These are phyloP conservation scores for Pseudomassariella vexata DNA, from an alignment of 2,329 filamentous ascomycete genomes.

Conservation along the genomic window DNA sequence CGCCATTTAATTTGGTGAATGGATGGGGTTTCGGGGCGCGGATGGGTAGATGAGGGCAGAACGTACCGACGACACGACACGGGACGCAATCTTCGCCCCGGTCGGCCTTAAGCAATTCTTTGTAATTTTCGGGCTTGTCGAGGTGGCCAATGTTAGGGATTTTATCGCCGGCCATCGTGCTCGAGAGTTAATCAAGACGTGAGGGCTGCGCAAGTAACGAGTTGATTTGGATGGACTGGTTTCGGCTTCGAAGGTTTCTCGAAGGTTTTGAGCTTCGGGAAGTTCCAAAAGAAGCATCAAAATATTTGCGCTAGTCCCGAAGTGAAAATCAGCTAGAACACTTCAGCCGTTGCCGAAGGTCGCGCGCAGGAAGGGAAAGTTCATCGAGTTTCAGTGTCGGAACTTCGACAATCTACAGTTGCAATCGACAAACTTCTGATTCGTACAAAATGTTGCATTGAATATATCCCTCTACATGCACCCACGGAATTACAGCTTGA, in stretches of 20 bases:
- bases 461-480: too few relatives aligned
- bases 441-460: too few relatives aligned
- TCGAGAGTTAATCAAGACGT: constrained; percentile 1
- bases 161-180: constrained; percentile 39
- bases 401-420: too few relatives aligned
- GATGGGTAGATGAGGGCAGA: neutral
- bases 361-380: too few relatives aligned
- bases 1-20: neutral
- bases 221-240: neutral
- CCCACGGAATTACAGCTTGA: constrained; percentile 65
- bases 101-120: constrained; percentile 52
- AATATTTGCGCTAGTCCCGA: too few relatives aligned
- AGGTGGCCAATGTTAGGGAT: constrained; percentile 46
- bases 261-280: too few relatives aligned
- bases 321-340: too few relatives aligned
- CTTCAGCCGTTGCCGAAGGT: too few relatives aligned
- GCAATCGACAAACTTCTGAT: too few relatives aligned
- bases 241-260: neutral
- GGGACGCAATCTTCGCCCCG: constrained; percentile 61
- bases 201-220: constrained; percentile 4
- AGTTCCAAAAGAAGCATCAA: too few relatives aligned
- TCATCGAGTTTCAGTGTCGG: too few relatives aligned
- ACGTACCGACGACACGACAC: constrained; percentile 66
- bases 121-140: constrained; percentile 55
- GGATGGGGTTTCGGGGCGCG: neutral